These are phyloP conservation scores for Vitis hybrid DNA, from an alignment of 177 flowering plant species.

Conservation along the genomic window DNA sequence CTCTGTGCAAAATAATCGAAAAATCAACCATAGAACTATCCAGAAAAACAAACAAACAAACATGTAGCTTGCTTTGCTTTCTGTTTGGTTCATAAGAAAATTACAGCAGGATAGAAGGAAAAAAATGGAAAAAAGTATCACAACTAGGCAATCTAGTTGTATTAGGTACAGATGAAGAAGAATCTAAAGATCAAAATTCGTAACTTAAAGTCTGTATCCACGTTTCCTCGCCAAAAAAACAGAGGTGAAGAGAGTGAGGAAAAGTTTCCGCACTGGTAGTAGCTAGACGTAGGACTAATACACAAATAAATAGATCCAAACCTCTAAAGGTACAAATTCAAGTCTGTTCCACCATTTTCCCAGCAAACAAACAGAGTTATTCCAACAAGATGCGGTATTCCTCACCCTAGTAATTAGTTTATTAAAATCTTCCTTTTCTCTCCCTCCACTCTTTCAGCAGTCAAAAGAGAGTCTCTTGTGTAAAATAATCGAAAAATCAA, in stretches of 20 bases:
- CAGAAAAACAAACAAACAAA: slow-evolving; percentile 2
- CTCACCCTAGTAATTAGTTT: no score
- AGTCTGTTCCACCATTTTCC: not conserved
- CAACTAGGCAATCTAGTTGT: no score
- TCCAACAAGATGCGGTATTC: not conserved
- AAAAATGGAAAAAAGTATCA: not conserved
- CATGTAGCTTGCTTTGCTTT: not conserved
- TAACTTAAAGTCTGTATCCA: no score
- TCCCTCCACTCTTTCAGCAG: not conserved
- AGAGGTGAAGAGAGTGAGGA: no score
- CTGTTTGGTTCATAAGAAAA: not conserved
- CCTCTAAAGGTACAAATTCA: no score
- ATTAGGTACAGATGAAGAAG: no score
- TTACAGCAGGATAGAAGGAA: not conserved
- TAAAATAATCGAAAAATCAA: not conserved
- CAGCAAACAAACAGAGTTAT: not conserved
- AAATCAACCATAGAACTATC: not conserved
- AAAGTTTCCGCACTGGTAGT: not conserved
- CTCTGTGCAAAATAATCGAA: not conserved
- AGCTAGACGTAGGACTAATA: not conserved
- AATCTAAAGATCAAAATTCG: no score
- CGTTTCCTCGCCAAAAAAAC: no score
- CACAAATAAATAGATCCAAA: not conserved
- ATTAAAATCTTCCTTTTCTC: not conserved
- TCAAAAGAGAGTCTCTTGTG: not conserved